Conservation (phyloP, 768 basidiomycete species). For the Pisolithus albus region DNA sequence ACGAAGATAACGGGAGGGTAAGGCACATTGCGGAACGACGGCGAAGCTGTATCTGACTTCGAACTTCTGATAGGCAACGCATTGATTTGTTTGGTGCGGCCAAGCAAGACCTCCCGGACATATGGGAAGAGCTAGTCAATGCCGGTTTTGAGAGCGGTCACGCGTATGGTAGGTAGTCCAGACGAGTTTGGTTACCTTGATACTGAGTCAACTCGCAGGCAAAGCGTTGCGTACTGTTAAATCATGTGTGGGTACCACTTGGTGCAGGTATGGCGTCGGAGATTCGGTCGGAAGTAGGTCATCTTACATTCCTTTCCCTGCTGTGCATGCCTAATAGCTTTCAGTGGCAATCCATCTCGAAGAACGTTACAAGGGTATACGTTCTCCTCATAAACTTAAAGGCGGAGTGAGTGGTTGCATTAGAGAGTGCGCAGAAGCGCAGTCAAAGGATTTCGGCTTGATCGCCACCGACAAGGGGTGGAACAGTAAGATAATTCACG, state of each 20-base stretch:
- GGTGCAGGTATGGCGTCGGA: conserved; percentile 67
- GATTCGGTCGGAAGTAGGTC: conserved; percentile 56
- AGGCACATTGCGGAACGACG: no score
- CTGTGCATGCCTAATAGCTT: neutral
- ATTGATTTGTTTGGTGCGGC: conserved; percentile 68
- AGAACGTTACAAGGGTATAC: conserved; percentile 63
- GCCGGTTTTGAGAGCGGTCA: conserved; percentile 75
- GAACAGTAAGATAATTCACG: conserved; percentile 40
- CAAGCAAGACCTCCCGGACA: conserved; percentile 62
- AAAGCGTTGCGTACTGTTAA: conserved; percentile 65
- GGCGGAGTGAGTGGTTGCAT: conserved; percentile 72
- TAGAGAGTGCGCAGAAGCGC: conserved; percentile 73
- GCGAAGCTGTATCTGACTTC: neutral
- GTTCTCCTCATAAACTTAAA: conserved; percentile 69
- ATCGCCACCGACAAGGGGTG: conserved; percentile 79
- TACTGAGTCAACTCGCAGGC: conserved; percentile 12
- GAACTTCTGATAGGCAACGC: conserved; percentile 38
- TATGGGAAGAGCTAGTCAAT: conserved; percentile 55
- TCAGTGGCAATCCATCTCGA: conserved; percentile 62
- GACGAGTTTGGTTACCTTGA: neutral
- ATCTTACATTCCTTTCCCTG: neutral
- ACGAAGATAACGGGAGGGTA: conserved; percentile 49
- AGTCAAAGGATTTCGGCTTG: conserved; percentile 66
- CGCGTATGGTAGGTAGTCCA: conserved; percentile 50
- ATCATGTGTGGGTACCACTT: conserved; percentile 66